Conservation (phyloP, 2,329 filamentous ascomycete species). For the Cyphellophora europaea region DNA sequence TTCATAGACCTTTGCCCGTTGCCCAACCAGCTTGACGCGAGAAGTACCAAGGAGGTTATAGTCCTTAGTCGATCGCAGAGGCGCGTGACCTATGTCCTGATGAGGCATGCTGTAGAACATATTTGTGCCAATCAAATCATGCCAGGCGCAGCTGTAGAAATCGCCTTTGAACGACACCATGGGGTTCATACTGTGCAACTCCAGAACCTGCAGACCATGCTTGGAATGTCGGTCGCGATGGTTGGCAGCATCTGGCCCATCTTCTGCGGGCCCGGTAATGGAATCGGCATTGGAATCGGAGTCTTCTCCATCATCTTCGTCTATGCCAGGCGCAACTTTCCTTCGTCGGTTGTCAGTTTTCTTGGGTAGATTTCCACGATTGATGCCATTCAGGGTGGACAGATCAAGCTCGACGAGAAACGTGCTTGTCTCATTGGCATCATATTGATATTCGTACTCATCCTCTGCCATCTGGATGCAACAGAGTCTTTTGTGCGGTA, state of each 20-base stretch:
- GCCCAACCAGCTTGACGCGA: conserved; percentile 60
- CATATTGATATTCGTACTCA: conserved; percentile 53
- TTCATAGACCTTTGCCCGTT: conserved; percentile 50
- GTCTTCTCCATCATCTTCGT: not conserved
- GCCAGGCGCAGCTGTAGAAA: conserved; percentile 73
- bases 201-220: conserved; percentile 64
- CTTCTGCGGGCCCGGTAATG: not conserved
- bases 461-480: conserved; percentile 5
- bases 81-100: conserved; percentile 29
- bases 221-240: conserved; percentile 23
- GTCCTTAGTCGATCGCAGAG: conserved; percentile 28
- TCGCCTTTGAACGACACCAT: conserved; percentile 71
- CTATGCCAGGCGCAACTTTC: not conserved
- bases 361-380: conserved; percentile 8
- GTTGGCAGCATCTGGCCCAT: conserved; percentile 24
- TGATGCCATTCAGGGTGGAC: conserved; percentile 32
- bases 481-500: no score
- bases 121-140: conserved; percentile 74
- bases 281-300: conserved; percentile 1
- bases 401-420: conserved; percentile 54
- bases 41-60: conserved; percentile 66
- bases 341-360: conserved; percentile 6
- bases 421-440: conserved; percentile 42
- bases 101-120: conserved; percentile 55
- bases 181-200: conserved; percentile 66